phyloP scores from a whole-genome alignment of 2,329 filamentous ascomycete genomes.

The Trichoderma koningii region DNA sequence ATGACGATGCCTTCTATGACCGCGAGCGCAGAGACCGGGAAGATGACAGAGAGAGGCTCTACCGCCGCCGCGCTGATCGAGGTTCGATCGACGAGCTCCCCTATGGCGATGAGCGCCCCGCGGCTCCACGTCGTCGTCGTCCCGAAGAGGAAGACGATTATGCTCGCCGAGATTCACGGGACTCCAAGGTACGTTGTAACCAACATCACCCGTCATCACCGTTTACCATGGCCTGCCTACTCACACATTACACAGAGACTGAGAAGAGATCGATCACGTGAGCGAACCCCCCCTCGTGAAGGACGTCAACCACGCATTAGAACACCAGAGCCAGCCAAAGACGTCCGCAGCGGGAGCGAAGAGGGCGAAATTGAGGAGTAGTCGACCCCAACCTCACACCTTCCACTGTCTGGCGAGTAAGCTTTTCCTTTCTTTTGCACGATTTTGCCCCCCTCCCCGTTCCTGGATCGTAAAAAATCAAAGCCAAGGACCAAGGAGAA shows the following conservation, averaged over 20 bases:
- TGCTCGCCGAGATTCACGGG: slow-evolving; percentile 65
- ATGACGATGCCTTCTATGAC: slow-evolving; percentile 72
- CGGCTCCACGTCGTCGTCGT: slow-evolving; percentile 70
- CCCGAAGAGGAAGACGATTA: slow-evolving; percentile 75
- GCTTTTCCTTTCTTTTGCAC: not conserved
- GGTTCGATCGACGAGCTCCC: slow-evolving; percentile 85
- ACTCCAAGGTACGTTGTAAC: slow-evolving; percentile 60
- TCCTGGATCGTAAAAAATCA: no score
- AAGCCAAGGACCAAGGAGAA: no score
- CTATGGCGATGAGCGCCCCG: slow-evolving; percentile 75
- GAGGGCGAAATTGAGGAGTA: slow-evolving; percentile 93
- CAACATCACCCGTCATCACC: no score
- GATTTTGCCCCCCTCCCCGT: no score
- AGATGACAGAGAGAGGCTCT: slow-evolving; percentile 84
- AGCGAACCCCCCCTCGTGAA: slow-evolving; percentile 63
- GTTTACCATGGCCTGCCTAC: slow-evolving; percentile 20
- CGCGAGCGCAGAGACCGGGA: slow-evolving; percentile 86
- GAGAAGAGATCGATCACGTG: slow-evolving; percentile 60
- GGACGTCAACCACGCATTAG: slow-evolving; percentile 55
- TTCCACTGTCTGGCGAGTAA: slow-evolving; percentile 8
- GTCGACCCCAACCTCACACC: slow-evolving; percentile 15
- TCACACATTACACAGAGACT: slow-evolving; percentile 51
- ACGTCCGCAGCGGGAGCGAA: slow-evolving; percentile 74
- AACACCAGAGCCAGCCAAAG: slow-evolving; percentile 41
- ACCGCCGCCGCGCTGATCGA: slow-evolving; percentile 75